Conservation (phyloP, 2,329 filamentous ascomycete genomes). For the Cadophora sp. region DNA sequence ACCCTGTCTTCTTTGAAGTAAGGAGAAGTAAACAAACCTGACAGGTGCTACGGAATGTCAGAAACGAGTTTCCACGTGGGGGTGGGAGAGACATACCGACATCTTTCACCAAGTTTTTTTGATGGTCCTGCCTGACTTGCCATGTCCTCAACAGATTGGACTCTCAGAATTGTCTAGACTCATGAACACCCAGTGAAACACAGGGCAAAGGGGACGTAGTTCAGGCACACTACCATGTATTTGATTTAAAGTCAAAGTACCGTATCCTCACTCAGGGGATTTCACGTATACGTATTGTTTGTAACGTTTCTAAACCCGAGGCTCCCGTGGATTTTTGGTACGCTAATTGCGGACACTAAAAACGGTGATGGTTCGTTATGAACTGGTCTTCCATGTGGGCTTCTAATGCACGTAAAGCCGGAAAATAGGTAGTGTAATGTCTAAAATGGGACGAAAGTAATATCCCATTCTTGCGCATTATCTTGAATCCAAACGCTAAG, state of each 20-base stretch:
- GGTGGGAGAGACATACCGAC: conserved; percentile 6
- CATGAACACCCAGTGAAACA: background rate
- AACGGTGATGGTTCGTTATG: background rate
- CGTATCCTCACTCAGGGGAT: background rate
- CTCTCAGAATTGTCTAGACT: background rate
- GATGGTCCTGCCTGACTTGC: conserved; percentile 5
- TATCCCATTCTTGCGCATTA: background rate
- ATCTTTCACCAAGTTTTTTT: conserved; percentile 3
- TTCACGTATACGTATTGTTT: background rate
- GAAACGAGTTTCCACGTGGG: background rate
- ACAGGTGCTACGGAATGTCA: conserved; percentile 5
- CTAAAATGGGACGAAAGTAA: too few relatives aligned
- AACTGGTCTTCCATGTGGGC: background rate
- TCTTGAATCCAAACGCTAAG: background rate
- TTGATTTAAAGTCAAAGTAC: too few relatives aligned
- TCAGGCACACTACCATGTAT: too few relatives aligned
- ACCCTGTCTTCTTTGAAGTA: background rate
- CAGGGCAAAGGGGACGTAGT: too few relatives aligned
- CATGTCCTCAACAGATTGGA: background rate
- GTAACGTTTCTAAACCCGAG: background rate
- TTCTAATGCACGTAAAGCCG: background rate
- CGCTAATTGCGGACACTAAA: conserved; percentile 2
- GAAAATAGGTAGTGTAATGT: background rate
- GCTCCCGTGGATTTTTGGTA: background rate
- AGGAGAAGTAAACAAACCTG: background rate